A percentile compares a stretch with the other conserved stretches of the same genome.
These are phyloP conservation scores for Amylostereum areolatum DNA, from an alignment of 1,284 basidiomycete species.

Conservation along the genomic window DNA sequence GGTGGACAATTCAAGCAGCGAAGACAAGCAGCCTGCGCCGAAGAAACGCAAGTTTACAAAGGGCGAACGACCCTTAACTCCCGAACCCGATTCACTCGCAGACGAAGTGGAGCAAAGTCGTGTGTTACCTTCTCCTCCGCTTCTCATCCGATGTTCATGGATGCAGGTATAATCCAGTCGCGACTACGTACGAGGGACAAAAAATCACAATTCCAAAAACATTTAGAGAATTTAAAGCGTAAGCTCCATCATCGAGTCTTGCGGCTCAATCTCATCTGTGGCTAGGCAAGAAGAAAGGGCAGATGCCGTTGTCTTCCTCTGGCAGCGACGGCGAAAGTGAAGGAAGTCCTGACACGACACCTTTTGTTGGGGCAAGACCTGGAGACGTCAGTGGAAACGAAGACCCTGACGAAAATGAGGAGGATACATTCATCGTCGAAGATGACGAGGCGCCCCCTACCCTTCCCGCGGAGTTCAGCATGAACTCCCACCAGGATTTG, in stretches of 20 bases:
- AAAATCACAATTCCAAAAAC: constrained; percentile 53
- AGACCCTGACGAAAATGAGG: constrained; percentile 16
- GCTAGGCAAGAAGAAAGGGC: constrained; percentile 8
- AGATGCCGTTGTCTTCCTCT: neutral
- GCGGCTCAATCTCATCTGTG: neutral
- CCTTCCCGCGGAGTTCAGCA: constrained; percentile 73
- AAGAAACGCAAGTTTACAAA: constrained; percentile 7
- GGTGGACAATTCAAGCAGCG: constrained; percentile 7
- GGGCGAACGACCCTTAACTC: constrained; percentile 9
- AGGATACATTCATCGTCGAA: constrained; percentile 72
- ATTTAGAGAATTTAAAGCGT: constrained; percentile 63
- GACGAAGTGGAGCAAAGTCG: neutral
- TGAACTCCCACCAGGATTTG: constrained; percentile 69
- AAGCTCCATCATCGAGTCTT: constrained; percentile 12
- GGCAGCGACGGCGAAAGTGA: neutral
- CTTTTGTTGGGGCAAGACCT: no score
- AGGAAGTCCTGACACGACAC: no score
- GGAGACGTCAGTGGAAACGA: neutral
- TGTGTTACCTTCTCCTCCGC: neutral
- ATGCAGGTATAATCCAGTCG: constrained; percentile 52
- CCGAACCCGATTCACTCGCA: neutral
- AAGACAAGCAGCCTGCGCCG: constrained; percentile 10
- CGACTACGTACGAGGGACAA: constrained; percentile 60
- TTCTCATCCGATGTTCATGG: constrained; percentile 1
- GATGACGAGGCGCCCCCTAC: constrained; percentile 35